Evolutionary conservation across 73 alveolate genomes (phyloP), one percentile per base, ranked within the genome.

Genomic region (Breviolum minutum): DNA sequence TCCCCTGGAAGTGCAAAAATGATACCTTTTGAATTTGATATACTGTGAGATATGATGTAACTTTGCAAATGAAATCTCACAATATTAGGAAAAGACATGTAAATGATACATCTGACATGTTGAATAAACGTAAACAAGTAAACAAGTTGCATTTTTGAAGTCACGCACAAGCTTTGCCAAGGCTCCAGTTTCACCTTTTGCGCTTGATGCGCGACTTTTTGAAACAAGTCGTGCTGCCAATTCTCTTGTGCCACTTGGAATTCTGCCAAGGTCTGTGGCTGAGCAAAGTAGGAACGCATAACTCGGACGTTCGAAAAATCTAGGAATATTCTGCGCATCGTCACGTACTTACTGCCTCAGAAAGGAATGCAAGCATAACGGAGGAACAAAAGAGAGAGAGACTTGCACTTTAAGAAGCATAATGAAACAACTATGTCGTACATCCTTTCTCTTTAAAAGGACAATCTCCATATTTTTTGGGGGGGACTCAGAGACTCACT

Each of bases 171-270:
- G 61, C 86, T 9, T 22, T 30, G 89, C 74, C 54, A 54, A 54
- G 82, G 61, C 24, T 73, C 98, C n/a, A 27, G 14, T 32, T 14
- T 54, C 30, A 92, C 68, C 69, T 92, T 92, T 26, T 27, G 40
- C 54, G 98, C 98, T 62, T 60, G 80, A 14, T 60, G 82, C 81
- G 13, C 20, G 30, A 81, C 98, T 11, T 66, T 29, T 61, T 92
- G 69, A 66, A 92, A 92, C 54, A 92, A 32, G 70, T 92, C 98
- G 40, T 76, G 66, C 90, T 92, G 98, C 98, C 98, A 92, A 54
- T 68, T 30, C 48, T 61, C 63, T 68, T 92, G 98, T 27, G 98
- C 98, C 79, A 27, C 91, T 73, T 54, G 80, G 80, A 92, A 92
- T 27, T 92, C 98, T n/a, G 80, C 69, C 80, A 92, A 24, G 32